Percentiles rank a stretch among this genome's conserved stretches.
Conservation (phyloP, 1,139 yeast genomes). For the Suzukiozyma palmioleophila region DNA sequence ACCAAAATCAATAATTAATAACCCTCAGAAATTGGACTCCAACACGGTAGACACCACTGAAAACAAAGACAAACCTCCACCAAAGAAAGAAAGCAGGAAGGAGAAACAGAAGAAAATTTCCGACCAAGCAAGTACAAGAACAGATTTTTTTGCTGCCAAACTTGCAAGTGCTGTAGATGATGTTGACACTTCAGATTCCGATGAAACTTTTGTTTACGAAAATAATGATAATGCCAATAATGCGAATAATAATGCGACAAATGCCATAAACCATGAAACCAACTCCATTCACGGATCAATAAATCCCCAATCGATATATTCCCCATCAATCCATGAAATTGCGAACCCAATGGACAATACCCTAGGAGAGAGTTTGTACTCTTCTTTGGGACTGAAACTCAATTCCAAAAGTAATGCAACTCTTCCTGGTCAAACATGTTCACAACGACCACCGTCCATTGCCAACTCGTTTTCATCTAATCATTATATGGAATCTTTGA, state of each 20-base stretch:
- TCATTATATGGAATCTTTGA: conserved; percentile 15
- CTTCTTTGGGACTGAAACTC: conserved; percentile 1
- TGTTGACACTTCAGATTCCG: conserved; percentile 79
- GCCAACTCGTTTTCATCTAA: conserved; percentile 21
- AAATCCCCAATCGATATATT: conserved; percentile 3
- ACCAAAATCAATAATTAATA: conserved; percentile 1
- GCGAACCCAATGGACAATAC: conserved; percentile 1
- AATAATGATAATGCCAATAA: conserved; percentile 24
- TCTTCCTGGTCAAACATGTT: conserved; percentile 5
- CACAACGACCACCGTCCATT: conserved; percentile 12
- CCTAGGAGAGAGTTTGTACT: neutral
- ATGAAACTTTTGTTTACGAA: conserved; percentile 92
- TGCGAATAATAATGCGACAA: conserved; percentile 9
- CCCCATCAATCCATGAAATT: conserved; percentile 2
- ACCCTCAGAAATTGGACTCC: neutral
- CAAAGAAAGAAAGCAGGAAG: conserved; percentile 8
- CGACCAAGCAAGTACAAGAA: conserved; percentile 51
- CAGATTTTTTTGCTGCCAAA: conserved; percentile 92
- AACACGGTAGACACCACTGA: conserved; percentile 4
- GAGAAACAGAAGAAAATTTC: conserved; percentile 17
- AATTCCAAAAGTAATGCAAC: conserved; percentile 2
- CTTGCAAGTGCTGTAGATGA: conserved; percentile 93
- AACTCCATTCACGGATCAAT: conserved; percentile 12
- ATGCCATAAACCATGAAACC: conserved; percentile 8
- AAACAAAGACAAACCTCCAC: conserved; percentile 1